These are phyloP conservation scores for Mucor saturninus DNA, from an alignment of 371 early-diverging fungal genomes.

Conservation along the genomic window DNA sequence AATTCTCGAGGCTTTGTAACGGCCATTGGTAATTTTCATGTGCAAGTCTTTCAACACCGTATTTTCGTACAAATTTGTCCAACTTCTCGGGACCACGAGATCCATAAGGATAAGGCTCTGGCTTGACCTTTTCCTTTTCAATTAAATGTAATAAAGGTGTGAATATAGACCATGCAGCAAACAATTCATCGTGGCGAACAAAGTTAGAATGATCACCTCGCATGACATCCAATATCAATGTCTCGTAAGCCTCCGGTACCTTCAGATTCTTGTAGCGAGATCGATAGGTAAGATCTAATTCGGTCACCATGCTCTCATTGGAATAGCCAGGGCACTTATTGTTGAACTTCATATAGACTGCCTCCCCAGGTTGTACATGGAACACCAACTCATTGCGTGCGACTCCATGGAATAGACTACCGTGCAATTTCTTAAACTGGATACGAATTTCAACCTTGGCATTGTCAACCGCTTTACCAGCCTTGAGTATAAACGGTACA, in stretches of 20 bases:
- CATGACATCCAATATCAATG: slow-evolving; percentile 87
- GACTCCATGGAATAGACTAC: slow-evolving; percentile 70
- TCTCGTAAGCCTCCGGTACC: slow-evolving; percentile 97
- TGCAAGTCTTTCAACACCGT: slow-evolving; percentile 50
- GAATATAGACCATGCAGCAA: slow-evolving; percentile 96
- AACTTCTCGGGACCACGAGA: slow-evolving; percentile 84
- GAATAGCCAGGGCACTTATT: slow-evolving; percentile 89
- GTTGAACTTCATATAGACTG: slow-evolving; percentile 94
- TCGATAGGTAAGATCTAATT: slow-evolving; percentile 91
- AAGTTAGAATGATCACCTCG: slow-evolving; percentile 95
- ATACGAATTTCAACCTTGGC: slow-evolving; percentile 92
- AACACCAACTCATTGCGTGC: slow-evolving; percentile 95
- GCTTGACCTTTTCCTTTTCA: slow-evolving; percentile 72
- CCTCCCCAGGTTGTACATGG: slow-evolving; percentile 92
- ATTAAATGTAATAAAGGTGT: slow-evolving; percentile 92
- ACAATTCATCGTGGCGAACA: slow-evolving; percentile 95
- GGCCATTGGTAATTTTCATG: slow-evolving; percentile 33
- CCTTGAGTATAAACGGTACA: slow-evolving; percentile 95
- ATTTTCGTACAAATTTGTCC: slow-evolving; percentile 71
- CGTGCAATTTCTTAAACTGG: slow-evolving; percentile 91
- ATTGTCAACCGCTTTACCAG: slow-evolving; percentile 94
- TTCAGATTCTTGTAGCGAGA: slow-evolving; percentile 80
- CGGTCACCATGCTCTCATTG: slow-evolving; percentile 75
- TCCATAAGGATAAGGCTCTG: slow-evolving; percentile 85
- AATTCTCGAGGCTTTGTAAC: slow-evolving; percentile 20